phyloP scores from a whole-genome alignment of 257 asterid genomes.

The Craterostigma plantagineum region DNA sequence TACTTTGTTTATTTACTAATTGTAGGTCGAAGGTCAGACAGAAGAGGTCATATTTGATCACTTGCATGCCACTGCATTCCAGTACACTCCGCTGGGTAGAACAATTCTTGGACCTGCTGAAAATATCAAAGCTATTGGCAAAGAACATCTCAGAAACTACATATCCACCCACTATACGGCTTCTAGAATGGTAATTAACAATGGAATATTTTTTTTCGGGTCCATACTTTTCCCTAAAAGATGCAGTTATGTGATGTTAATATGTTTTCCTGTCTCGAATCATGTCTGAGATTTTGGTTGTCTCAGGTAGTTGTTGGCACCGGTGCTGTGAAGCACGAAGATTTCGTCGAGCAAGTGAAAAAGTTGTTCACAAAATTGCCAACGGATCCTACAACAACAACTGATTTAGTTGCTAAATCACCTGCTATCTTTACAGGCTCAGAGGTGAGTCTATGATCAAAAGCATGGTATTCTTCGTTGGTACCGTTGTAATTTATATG shows the following conservation, averaged over 20 bases:
- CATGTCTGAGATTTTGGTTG: neutral
- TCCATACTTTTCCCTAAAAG: neutral
- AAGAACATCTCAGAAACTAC: constrained; percentile 34
- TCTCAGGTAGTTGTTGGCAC: constrained; percentile 59
- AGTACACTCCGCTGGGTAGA: constrained; percentile 68
- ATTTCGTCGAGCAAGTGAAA: constrained; percentile 53
- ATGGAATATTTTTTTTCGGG: neutral
- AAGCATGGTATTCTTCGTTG: too few species aligned
- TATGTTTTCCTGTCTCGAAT: constrained; percentile 6
- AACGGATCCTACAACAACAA: constrained; percentile 31
- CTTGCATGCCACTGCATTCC: constrained; percentile 85
- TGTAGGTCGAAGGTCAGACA: constrained; percentile 65
- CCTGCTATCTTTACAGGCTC: constrained; percentile 85
- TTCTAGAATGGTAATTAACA: constrained; percentile 42
- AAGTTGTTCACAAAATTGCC: constrained; percentile 52
- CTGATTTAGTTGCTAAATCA: constrained; percentile 47
- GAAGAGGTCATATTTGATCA: constrained; percentile 90
- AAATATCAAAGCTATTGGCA: constrained; percentile 42
- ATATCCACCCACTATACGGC: constrained; percentile 64
- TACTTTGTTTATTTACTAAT: constrained; percentile 4
- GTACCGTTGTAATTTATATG: neutral
- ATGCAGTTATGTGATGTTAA: constrained; percentile 1
- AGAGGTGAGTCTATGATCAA: constrained; percentile 33
- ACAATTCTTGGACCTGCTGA: constrained; percentile 82
- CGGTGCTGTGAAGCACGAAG: constrained; percentile 85